Percentiles rank a stretch among this genome's conserved stretches.
These are phyloP conservation scores for Crucihimalaya himalaica DNA, from an alignment of 345 rosid species.

Conservation along the genomic window DNA sequence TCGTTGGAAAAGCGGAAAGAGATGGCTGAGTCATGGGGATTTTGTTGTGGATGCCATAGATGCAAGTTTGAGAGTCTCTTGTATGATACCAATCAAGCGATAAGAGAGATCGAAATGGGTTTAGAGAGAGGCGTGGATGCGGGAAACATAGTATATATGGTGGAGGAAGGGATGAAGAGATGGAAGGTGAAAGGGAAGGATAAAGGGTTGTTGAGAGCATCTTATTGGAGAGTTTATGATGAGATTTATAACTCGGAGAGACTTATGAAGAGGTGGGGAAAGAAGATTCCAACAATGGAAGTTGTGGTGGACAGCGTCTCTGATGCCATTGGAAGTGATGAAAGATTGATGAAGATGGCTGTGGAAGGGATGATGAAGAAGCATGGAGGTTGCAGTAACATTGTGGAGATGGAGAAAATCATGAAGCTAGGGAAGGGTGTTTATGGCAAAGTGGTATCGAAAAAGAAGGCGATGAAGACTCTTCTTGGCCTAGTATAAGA, in stretches of 20 bases:
- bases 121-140: conserved; percentile 62
- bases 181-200: conserved; percentile 71
- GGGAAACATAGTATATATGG: conserved; percentile 52
- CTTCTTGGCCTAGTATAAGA: conserved; percentile 47
- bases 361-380: conserved; percentile 51
- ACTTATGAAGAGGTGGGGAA: conserved; percentile 64
- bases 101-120: conserved; percentile 56
- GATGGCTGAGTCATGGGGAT: conserved; percentile 74
- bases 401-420: conserved; percentile 54
- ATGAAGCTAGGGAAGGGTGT: conserved; percentile 62
- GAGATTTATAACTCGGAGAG: conserved; percentile 61
- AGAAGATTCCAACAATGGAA: conserved; percentile 60
- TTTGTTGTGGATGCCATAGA: conserved; percentile 63
- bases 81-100: conserved; percentile 48
- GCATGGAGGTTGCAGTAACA: conserved; percentile 35
- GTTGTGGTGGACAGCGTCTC: conserved; percentile 53
- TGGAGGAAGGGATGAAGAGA: conserved; percentile 78
- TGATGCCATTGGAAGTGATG: conserved; percentile 70
- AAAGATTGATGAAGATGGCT: conserved; percentile 56
- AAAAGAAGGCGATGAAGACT: conserved; percentile 64
- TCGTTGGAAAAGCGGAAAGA: conserved; percentile 59
- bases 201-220: conserved; percentile 78
- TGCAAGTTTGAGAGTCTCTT: conserved; percentile 64
- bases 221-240: conserved; percentile 66
- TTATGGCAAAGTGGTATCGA: conserved; percentile 65